These are phyloP conservation scores for Candida alai DNA, from an alignment of 805 yeast genomes.

Conservation along the genomic window DNA sequence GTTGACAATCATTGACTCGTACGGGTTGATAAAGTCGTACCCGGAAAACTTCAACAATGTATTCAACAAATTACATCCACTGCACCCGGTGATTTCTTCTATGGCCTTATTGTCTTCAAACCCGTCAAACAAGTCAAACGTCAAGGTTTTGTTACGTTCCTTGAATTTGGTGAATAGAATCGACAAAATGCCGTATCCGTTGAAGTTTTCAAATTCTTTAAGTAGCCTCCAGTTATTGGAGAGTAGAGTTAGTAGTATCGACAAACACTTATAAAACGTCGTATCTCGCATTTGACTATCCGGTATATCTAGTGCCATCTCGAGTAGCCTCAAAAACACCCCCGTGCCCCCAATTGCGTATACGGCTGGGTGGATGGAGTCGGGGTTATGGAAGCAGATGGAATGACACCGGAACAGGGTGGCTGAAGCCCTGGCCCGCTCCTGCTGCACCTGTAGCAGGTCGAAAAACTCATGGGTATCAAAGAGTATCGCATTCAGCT, in stretches of 20 bases:
- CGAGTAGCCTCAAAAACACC: slow-evolving; percentile 43
- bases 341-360: slow-evolving; percentile 52
- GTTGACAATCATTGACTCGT: slow-evolving; percentile 55
- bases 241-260: slow-evolving; percentile 41
- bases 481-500: slow-evolving; percentile 18
- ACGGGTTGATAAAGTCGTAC: slow-evolving; percentile 46
- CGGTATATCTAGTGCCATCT: slow-evolving; percentile 27
- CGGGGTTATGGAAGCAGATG: slow-evolving; percentile 18
- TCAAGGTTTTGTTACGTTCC: slow-evolving; percentile 14
- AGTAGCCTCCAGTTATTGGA: slow-evolving; percentile 47
- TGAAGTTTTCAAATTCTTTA: slow-evolving; percentile 55
- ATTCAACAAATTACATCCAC: slow-evolving; percentile 37
- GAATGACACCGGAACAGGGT: slow-evolving; percentile 4
- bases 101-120: slow-evolving; percentile 8
- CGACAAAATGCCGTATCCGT: slow-evolving; percentile 58
- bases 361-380: slow-evolving; percentile 28
- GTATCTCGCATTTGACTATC: slow-evolving; percentile 15
- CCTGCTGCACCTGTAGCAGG: slow-evolving; percentile 6
- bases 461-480: slow-evolving; percentile 15
- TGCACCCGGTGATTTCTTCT: slow-evolving; percentile 7
- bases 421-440: not conserved
- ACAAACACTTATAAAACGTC: slow-evolving; percentile 30
- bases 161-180: slow-evolving; percentile 50
- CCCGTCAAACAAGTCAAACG: slow-evolving; percentile 9
- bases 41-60: slow-evolving; percentile 53